Evolutionary conservation across 2,329 filamentous ascomycete genomes (phyloP).

Genomic region (Hysterium pulicare): DNA sequence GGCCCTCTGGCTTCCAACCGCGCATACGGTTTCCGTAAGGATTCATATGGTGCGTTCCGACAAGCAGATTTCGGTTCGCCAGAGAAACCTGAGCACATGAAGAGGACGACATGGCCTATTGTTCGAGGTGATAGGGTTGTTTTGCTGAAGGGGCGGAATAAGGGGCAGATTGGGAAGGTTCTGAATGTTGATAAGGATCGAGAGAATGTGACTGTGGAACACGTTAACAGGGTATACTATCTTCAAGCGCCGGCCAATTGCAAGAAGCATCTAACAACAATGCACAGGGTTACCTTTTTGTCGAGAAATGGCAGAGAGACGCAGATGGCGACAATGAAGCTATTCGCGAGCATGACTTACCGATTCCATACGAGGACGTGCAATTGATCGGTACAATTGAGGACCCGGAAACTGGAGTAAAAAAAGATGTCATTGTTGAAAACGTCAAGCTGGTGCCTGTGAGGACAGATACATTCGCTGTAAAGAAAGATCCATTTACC

Average conservation of each 20-base stretch:
- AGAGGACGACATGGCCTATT: constrained; percentile 31
- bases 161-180: constrained; percentile 80
- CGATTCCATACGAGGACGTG: constrained; percentile 67
- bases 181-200: constrained; percentile 45
- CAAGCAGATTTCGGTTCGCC: constrained; percentile 26
- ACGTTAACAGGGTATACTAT: constrained; percentile 41
- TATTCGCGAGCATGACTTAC: constrained; percentile 50
- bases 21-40: constrained; percentile 60
- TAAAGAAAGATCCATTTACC: constrained; percentile 28
- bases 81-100: constrained; percentile 37
- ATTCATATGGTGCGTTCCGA: constrained; percentile 58
- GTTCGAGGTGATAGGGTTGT: constrained; percentile 73
- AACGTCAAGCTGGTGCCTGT: constrained; percentile 26
- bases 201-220: constrained; percentile 34
- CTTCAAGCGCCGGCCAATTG: not conserved
- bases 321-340: constrained; percentile 39
- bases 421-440: constrained; percentile 56
- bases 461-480: constrained; percentile 21
- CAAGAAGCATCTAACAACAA: not conserved
- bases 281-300: constrained; percentile 28
- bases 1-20: constrained; percentile 75
- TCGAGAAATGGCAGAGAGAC: constrained; percentile 41
- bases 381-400: constrained; percentile 76
- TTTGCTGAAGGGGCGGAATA: constrained; percentile 71
- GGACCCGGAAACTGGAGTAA: constrained; percentile 61